A percentile compares a stretch with the other conserved stretches of the same genome.
Conservation (phyloP, 345 rosid genomes). For the Hirschfeldia incana region DNA sequence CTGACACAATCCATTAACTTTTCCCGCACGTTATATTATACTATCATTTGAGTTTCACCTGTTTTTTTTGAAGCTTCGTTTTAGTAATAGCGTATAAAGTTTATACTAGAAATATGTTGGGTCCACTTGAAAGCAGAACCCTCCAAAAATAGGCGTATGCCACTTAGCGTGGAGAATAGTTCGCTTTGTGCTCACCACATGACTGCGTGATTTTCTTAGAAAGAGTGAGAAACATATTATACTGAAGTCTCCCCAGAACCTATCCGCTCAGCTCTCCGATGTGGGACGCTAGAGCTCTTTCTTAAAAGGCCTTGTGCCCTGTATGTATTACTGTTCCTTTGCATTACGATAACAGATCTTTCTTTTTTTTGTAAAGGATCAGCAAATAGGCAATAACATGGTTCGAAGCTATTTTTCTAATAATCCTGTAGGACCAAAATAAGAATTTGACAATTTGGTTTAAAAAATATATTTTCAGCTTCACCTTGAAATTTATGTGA, state of each 20-base stretch:
- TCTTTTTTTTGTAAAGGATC: background rate
- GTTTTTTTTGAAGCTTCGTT: too few relatives aligned
- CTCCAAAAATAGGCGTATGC: slow-evolving; percentile 44
- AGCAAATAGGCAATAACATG: background rate
- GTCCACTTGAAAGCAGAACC: slow-evolving; percentile 7
- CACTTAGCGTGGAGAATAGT: slow-evolving; percentile 36
- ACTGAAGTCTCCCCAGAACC: background rate
- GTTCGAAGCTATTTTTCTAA: background rate
- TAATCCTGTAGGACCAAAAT: background rate
- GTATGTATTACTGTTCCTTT: background rate
- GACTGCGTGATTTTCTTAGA: background rate
- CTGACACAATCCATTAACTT: too few relatives aligned
- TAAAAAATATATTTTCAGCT: background rate
- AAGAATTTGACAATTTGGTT: slow-evolving; percentile 6
- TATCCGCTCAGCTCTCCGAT: background rate
- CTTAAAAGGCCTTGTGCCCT: background rate
- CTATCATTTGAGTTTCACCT: too few relatives aligned
- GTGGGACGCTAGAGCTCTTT: background rate
- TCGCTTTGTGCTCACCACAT: slow-evolving; percentile 35
- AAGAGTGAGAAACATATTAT: background rate
- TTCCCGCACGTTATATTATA: too few relatives aligned
- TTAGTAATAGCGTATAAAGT: too few relatives aligned
- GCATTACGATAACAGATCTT: background rate
- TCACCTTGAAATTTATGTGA: slow-evolving; percentile 4
- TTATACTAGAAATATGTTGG: slow-evolving; percentile 12